phyloP scores from a whole-genome alignment of 2,329 filamentous ascomycete genomes.

The Geosmithia putterillii region DNA sequence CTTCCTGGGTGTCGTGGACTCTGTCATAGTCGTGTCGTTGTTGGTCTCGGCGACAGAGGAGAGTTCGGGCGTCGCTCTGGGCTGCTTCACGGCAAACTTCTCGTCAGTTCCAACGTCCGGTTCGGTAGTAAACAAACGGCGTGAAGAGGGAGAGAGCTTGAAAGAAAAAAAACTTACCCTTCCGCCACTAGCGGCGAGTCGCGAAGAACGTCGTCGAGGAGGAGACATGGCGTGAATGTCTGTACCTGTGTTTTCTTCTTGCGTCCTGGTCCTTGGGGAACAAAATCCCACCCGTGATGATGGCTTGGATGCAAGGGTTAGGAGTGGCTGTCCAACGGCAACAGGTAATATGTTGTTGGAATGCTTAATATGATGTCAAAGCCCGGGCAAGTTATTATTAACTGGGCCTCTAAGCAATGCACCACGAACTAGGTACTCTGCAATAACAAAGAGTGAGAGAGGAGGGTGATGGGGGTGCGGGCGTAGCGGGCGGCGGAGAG shows the following conservation, averaged over 20 bases:
- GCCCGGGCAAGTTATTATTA: background rate
- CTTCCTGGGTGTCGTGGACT: background rate
- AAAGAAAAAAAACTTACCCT: constrained; percentile 17
- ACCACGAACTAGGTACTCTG: too few relatives aligned
- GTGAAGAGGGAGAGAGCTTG: background rate
- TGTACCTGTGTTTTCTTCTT: background rate
- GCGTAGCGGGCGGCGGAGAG: too few relatives aligned
- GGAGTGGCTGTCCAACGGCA: too few relatives aligned
- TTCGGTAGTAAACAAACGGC: background rate
- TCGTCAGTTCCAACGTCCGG: too few relatives aligned
- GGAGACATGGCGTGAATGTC: constrained; percentile 19
- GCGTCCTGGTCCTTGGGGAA: background rate
- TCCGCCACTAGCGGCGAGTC: constrained; percentile 21
- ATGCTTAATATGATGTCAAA: constrained; percentile 10
- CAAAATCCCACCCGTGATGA: background rate
- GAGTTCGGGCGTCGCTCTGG: constrained; percentile 21
- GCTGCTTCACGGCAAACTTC: too few relatives aligned
- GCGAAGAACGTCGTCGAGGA: constrained; percentile 30
- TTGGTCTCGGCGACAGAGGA: constrained; percentile 30
- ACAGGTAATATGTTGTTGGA: background rate
- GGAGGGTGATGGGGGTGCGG: background rate
- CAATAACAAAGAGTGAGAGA: background rate
- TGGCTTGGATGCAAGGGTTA: too few relatives aligned
- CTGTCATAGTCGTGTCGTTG: constrained; percentile 11
- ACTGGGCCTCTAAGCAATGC: too few relatives aligned